Percentiles rank a stretch among this genome's conserved stretches.
Evolutionary conservation across 805 yeast species (phyloP).

Genomic region (Hanseniaspora guilliermondii): DNA sequence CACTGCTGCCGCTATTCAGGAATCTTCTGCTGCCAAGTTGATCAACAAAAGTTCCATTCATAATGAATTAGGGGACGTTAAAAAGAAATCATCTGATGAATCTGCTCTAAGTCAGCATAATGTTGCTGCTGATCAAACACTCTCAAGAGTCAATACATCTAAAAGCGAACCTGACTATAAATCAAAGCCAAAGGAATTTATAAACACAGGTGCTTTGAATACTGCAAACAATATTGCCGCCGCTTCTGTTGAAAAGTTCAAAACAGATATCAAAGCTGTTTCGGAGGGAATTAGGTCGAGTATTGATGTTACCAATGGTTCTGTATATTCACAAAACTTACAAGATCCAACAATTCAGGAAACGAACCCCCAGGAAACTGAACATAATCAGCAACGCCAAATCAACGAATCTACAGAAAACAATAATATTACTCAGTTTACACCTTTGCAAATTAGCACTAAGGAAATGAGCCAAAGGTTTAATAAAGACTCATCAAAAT

Average conservation of each 20-base stretch:
- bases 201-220: slow-evolving; percentile 5
- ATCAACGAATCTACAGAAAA: background rate
- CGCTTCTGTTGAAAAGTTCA: slow-evolving; percentile 14
- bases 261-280: slow-evolving; percentile 1
- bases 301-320: background rate
- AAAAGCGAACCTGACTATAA: background rate
- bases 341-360: too few species aligned
- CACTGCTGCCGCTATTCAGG: slow-evolving; percentile 11
- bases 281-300: background rate
- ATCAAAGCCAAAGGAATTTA: background rate
- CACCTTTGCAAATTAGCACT: slow-evolving; percentile 2
- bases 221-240: slow-evolving; percentile 11
- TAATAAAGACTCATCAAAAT: background rate
- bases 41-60: background rate
- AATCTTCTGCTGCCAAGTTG: slow-evolving; percentile 9
- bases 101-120: background rate
- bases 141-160: background rate
- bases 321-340: background rate
- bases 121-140: background rate
- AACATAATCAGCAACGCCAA: background rate
- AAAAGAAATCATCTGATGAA: background rate
- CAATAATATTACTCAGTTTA: background rate
- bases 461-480: background rate
- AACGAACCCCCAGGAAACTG: background rate
- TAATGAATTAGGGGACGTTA: background rate